A percentile compares a stretch with the other conserved stretches of the same genome.
phyloP scores from a whole-genome alignment of 352 stramenopile genomes.

The Phytophthora meadii region DNA sequence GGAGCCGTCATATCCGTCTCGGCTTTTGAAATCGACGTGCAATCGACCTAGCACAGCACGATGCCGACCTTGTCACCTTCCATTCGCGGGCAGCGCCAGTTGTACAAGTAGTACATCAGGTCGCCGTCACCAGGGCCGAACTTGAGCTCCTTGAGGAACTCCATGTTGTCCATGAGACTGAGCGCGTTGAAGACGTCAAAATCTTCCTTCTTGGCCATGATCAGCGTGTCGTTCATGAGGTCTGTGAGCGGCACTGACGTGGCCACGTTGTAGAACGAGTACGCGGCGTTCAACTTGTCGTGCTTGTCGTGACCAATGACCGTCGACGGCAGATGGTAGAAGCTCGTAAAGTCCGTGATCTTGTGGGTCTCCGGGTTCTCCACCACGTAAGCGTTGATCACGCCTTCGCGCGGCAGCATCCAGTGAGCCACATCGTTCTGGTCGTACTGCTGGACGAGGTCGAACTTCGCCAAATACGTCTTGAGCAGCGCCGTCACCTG shows the following conservation, averaged over 20 bases:
- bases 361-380: conserved; percentile 75
- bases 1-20: conserved; percentile 11
- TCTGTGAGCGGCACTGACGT: conserved; percentile 57
- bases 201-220: conserved; percentile 67
- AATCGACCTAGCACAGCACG: conserved; percentile 55
- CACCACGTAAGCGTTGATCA: conserved; percentile 96
- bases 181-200: conserved; percentile 83
- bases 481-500: conserved; percentile 69
- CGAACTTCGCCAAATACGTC: conserved; percentile 72
- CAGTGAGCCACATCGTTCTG: conserved; percentile 97
- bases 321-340: conserved; percentile 98
- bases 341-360: conserved; percentile 97
- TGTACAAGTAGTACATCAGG: conserved; percentile 83
- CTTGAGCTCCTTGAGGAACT: conserved; percentile 70
- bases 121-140: conserved; percentile 68
- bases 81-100: conserved; percentile 79
- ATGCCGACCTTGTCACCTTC: conserved; percentile 49
- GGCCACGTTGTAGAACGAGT: conserved; percentile 98
- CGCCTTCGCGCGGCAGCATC: conserved; percentile 95
- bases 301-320: conserved; percentile 97
- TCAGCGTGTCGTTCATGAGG: conserved; percentile 62
- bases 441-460: conserved; percentile 91
- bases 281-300: conserved; percentile 96
- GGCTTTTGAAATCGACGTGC: neutral
- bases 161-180: conserved; percentile 71